phyloP scores from a whole-genome alignment of 306 rosid species.

The Mucuna pruriens region DNA sequence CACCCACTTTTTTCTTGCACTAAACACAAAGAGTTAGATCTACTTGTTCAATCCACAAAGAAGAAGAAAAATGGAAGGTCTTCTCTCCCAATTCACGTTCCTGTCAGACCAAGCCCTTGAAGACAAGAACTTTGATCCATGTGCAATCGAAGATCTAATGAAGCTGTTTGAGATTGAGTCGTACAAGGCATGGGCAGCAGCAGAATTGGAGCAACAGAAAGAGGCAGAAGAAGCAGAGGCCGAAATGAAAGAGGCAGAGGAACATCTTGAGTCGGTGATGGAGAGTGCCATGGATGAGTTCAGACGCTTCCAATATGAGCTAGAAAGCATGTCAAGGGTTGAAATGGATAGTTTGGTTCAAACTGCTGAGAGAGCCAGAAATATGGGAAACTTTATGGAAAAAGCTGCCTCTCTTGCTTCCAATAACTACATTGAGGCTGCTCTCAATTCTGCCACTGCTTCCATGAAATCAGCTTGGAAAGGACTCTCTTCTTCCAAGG shows the following conservation, averaged over 20 bases:
- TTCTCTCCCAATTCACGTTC: conserved; percentile 70
- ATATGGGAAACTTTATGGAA: conserved; percentile 77
- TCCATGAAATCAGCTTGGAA: conserved; percentile 94
- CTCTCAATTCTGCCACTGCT: conserved; percentile 76
- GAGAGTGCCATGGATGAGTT: conserved; percentile 91
- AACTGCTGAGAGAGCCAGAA: conserved; percentile 69
- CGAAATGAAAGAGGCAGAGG: conserved; percentile 64
- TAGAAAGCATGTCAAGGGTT: conserved; percentile 53
- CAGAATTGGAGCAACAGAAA: conserved; percentile 61
- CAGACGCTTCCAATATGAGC: conserved; percentile 67
- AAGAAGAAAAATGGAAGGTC: conserved; percentile 65
- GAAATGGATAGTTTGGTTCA: conserved; percentile 57
- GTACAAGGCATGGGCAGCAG: conserved; percentile 90
- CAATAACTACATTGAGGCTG: conserved; percentile 77
- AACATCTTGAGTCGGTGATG: conserved; percentile 79
- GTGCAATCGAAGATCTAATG: conserved; percentile 76
- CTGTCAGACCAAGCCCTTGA: conserved; percentile 73
- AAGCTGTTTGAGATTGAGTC: conserved; percentile 93
- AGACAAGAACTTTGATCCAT: conserved; percentile 86
- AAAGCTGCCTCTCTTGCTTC: conserved; percentile 76
- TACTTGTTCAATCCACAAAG: not conserved
- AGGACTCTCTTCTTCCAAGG: conserved; percentile 72
- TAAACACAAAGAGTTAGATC: conserved; percentile 36
- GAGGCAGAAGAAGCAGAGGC: conserved; percentile 68
- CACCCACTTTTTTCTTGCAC: conserved; percentile 13